Percentiles rank a stretch among this genome's conserved stretches.
Conservation (phyloP, 345 rosid species). For the Moricandia arvensis region DNA sequence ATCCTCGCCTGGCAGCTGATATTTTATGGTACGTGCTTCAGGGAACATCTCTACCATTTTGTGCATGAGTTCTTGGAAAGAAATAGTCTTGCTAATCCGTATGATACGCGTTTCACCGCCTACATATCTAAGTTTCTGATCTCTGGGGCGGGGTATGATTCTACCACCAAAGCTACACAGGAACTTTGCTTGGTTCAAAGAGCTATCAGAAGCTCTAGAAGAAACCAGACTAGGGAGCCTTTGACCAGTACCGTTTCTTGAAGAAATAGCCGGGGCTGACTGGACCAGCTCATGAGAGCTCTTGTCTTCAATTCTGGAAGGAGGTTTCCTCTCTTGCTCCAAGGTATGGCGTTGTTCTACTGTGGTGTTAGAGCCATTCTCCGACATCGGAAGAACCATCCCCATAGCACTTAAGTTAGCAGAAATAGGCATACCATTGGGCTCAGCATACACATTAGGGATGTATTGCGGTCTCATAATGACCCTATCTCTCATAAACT, state of each 20-base stretch:
- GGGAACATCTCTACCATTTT: conserved; percentile 36
- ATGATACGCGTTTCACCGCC: conserved; percentile 42
- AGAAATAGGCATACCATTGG: conserved; percentile 31
- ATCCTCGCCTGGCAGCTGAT: conserved; percentile 43
- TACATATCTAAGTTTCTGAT: conserved; percentile 40
- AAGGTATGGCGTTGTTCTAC: conserved; percentile 18
- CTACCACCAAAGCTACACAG: conserved; percentile 42
- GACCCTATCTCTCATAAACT: conserved; percentile 38
- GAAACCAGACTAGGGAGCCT: conserved; percentile 23
- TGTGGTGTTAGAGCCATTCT: conserved; percentile 23
- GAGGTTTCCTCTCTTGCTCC: conserved; percentile 31
- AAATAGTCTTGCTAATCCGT: conserved; percentile 34
- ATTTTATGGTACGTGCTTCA: conserved; percentile 35
- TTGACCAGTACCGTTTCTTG: conserved; percentile 23
- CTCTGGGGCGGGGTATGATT: conserved; percentile 41
- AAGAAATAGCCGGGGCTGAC: conserved; percentile 27
- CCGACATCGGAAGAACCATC: conserved; percentile 29
- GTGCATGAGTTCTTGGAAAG: conserved; percentile 36
- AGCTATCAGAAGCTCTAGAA: conserved; percentile 38
- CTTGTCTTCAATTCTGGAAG: conserved; percentile 30
- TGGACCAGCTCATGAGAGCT: conserved; percentile 26
- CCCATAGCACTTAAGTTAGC: conserved; percentile 29
- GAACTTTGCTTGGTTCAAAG: conserved; percentile 33
- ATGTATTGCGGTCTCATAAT: conserved; percentile 30
- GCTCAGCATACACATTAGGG: conserved; percentile 29